Conservation (phyloP, 176 grass and related monocot species). For the Stipa capillata region DNA sequence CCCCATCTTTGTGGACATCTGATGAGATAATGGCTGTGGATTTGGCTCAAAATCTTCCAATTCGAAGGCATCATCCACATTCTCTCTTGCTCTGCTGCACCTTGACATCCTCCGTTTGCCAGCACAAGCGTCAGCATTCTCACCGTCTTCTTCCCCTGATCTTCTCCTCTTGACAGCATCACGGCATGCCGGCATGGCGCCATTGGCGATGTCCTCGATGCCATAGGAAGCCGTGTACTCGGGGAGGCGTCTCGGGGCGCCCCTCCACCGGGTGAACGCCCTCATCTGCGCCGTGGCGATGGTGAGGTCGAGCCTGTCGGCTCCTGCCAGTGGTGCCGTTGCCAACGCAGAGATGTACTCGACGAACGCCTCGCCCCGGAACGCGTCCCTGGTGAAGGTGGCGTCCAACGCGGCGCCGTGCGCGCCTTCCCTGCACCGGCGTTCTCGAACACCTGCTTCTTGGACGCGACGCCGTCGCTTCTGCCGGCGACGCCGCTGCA, state of each 20-base stretch:
- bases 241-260: conserved; percentile 29
- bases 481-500: conserved; percentile 43
- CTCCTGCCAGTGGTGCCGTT: conserved; percentile 16
- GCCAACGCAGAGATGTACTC: conserved; percentile 48
- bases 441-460: conserved; percentile 50
- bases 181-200: not conserved
- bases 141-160: not conserved
- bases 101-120: not conserved
- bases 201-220: conserved; percentile 2
- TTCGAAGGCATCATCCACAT: not conserved
- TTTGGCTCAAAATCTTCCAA: conserved; percentile 22
- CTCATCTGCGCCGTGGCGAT: conserved; percentile 62
- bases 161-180: conserved; percentile 9
- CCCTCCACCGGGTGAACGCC: conserved; percentile 48
- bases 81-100: not conserved
- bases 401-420: conserved; percentile 9
- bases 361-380: conserved; percentile 31
- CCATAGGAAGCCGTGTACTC: conserved; percentile 17
- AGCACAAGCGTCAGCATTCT: not conserved
- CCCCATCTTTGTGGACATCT: conserved; percentile 30
- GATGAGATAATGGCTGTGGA: not conserved
- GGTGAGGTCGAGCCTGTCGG: conserved; percentile 40
- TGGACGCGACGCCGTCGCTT: conserved; percentile 45
- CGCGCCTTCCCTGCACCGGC: conserved; percentile 39
- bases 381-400: conserved; percentile 36